phyloP scores from a whole-genome alignment of 148 eudicot species.

The Vaccinium myrtillus region DNA sequence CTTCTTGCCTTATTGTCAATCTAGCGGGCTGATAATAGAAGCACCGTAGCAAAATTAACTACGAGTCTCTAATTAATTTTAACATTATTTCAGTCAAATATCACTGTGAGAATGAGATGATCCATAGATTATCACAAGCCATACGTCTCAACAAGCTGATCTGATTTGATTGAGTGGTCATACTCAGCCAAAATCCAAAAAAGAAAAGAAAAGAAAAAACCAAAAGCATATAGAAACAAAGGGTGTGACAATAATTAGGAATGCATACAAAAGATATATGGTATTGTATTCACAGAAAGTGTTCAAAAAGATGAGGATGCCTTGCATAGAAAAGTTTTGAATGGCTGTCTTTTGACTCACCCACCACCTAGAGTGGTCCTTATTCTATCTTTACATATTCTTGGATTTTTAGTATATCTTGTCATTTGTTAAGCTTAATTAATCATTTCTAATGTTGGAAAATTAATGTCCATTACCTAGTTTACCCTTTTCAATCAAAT shows the following conservation, averaged over 20 bases:
- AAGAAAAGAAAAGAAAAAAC: background rate
- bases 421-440: too few species aligned
- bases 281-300: background rate
- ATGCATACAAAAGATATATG: background rate
- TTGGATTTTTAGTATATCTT: background rate
- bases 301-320: constrained; percentile 9
- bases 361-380: constrained; percentile 20
- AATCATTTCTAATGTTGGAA: background rate
- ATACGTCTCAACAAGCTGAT: background rate
- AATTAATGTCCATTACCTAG: background rate
- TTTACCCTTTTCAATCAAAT: too few species aligned
- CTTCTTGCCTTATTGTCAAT: too few species aligned
- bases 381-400: background rate
- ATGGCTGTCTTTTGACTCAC: constrained; percentile 17
- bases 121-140: background rate
- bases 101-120: background rate
- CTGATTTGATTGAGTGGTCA: constrained; percentile 12
- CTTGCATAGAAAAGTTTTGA: constrained; percentile 6
- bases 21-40: too few species aligned
- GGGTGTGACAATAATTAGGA: background rate
- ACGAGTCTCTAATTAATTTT: too few species aligned
- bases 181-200: background rate
- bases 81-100: background rate
- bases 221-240: background rate
- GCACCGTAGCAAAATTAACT: too few species aligned